Conservation (phyloP, 371 early-diverging fungal genomes). For the Mucor velutinosus region DNA sequence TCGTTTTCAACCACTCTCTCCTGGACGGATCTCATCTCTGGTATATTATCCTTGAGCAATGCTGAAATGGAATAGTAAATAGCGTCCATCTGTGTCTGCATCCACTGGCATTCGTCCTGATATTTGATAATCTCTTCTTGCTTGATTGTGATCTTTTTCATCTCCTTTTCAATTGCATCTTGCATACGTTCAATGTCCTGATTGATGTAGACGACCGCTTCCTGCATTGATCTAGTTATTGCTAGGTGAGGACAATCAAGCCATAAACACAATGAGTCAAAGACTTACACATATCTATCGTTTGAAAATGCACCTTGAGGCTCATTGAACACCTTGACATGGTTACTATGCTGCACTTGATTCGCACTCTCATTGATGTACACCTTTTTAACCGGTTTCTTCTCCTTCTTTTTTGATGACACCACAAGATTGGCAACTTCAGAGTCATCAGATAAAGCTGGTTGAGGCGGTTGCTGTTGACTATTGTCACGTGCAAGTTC, state of each 20-base stretch:
- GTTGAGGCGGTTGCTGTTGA: background rate
- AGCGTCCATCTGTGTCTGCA: conserved; percentile 10
- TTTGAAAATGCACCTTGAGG: conserved; percentile 11
- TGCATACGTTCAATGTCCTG: background rate
- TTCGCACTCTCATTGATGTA: conserved; percentile 28
- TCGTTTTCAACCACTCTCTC: conserved; percentile 1
- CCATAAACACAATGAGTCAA: background rate
- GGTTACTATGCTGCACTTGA: conserved; percentile 15
- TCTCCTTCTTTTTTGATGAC: background rate
- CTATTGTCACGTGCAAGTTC: background rate
- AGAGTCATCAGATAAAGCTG: background rate
- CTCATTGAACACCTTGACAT: background rate
- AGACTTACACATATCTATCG: conserved; percentile 15
- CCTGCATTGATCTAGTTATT: conserved; percentile 7
- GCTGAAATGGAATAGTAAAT: background rate
- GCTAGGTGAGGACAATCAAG: background rate
- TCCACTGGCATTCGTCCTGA: background rate
- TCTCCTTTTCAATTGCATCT: conserved; percentile 15
- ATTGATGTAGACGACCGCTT: conserved; percentile 2
- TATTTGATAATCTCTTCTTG: conserved; percentile 16
- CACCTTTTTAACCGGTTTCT: conserved; percentile 8
- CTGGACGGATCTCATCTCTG: conserved; percentile 10
- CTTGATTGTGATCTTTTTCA: conserved; percentile 4
- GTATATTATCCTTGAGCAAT: background rate
- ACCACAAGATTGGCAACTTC: background rate